Evolutionary conservation across 2,329 filamentous ascomycete genomes (phyloP), one percentile per base, ranked within the genome.

Genomic region (Aspergillus latus): DNA sequence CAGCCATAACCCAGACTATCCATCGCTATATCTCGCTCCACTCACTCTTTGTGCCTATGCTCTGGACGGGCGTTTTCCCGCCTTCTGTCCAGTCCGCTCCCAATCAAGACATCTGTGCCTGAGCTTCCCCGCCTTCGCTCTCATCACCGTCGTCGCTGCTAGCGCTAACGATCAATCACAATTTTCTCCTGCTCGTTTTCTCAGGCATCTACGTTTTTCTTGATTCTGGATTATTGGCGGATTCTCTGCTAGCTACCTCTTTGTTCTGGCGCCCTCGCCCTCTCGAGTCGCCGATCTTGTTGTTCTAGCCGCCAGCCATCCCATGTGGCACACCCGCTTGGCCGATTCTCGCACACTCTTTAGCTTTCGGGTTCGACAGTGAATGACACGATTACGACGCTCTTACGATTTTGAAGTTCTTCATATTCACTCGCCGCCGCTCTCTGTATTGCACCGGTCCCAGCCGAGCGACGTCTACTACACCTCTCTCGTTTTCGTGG

Each of bases 301-400:
- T 44, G 49, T 26, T 51, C 52, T 52, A 59, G 45, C 59, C 60
- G 60, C 60, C 57, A 49, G 50, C 56, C 56, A 52, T 56, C 57
- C 58, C 61, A 64, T 65, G 62, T 55, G 57, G 52, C 60, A 59
- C 51, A 39, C 37, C 46, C 48, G 51, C 54, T 60, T 56, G 52
- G 40, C 52, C 40, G 47, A 52, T 42, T 21, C 44, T 49, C 48
- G 48, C 48, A 49, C 34, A 28, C 30, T 45, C 40, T 13, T 39
- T 50, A 28, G 7, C 26, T 40, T 36, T 39, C 29, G 11, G 40
- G 34, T n/a, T 37, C 46, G 11, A 49, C 53, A 44, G 46, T 58
- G 48, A 48, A 61, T 57, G 42, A 50, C 39, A 32, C 43, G 39
- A 28, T 51, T 28, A 8, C 49, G 26, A 29, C 21, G 9, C 11